These are phyloP conservation scores for Phytophthora hibernalis DNA, from an alignment of 352 stramenopile species.

Conservation along the genomic window DNA sequence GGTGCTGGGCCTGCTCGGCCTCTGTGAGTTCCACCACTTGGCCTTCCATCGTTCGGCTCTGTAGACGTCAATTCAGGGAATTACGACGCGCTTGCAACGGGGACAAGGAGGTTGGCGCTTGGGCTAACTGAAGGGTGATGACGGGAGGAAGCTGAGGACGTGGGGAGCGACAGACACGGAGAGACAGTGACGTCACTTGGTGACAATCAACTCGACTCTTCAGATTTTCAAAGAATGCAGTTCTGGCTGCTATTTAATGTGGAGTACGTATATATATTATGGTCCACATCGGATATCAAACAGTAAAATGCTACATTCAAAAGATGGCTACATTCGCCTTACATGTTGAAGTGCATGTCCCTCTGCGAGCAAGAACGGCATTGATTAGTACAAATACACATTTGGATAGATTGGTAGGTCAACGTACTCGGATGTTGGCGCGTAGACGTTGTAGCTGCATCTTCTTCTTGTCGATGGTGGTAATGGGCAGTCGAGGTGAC, in stretches of 20 bases:
- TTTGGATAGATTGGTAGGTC: not conserved
- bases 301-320: not conserved
- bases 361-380: conserved; percentile 15
- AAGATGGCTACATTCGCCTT: conserved; percentile 12
- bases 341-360: conserved; percentile 29
- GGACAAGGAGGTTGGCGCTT: not conserved
- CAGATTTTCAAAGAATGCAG: conserved; percentile 23
- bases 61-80: conserved; percentile 9
- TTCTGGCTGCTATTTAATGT: conserved; percentile 8
- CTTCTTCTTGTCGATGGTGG: conserved; percentile 59
- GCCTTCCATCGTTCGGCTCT: conserved; percentile 64
- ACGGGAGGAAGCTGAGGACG: not conserved
- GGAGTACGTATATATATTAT: not conserved
- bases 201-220: conserved; percentile 29
- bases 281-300: not conserved
- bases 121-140: not conserved
- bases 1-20: conserved; percentile 85
- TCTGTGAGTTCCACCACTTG: conserved; percentile 89
- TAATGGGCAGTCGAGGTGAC: conserved; percentile 15
- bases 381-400: not conserved
- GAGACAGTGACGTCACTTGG: conserved; percentile 9
- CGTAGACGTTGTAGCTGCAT: conserved; percentile 55
- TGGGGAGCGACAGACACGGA: not conserved
- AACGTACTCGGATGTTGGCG: conserved; percentile 51
- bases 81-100: conserved; percentile 2